These are phyloP conservation scores for Lentithecium fluviatile DNA, from an alignment of 495 filamentous ascomycete species.

Conservation along the genomic window DNA sequence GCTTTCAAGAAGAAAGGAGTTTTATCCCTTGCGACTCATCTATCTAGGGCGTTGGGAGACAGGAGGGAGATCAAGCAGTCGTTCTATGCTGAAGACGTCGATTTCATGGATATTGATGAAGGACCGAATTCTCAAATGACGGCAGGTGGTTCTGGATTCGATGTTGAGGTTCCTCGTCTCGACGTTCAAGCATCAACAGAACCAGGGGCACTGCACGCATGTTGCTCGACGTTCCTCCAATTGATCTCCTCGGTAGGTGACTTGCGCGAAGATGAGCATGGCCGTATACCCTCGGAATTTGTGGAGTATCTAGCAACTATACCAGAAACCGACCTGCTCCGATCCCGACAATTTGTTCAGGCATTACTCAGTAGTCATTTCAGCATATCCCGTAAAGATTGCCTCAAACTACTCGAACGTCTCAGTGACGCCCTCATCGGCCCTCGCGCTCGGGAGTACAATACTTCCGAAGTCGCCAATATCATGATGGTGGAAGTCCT, in stretches of 20 bases:
- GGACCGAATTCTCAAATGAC: slow-evolving; percentile 59
- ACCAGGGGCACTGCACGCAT: slow-evolving; percentile 50
- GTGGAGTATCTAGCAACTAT: slow-evolving; percentile 49
- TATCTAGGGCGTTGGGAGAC: slow-evolving; percentile 47
- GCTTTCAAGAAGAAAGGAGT: slow-evolving; percentile 22
- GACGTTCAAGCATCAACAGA: slow-evolving; percentile 50
- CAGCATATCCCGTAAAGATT: slow-evolving; percentile 3
- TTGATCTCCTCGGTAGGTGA: slow-evolving; percentile 20
- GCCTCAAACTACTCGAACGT: slow-evolving; percentile 48
- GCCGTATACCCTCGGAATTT: slow-evolving; percentile 40
- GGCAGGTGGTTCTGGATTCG: slow-evolving; percentile 40
- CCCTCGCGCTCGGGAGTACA: slow-evolving; percentile 46
- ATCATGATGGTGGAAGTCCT: slow-evolving; percentile 69
- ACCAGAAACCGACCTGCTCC: slow-evolving; percentile 57
- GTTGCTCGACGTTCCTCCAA: slow-evolving; percentile 27
- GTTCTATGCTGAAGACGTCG: slow-evolving; percentile 42
- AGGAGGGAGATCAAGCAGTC: slow-evolving; percentile 40
- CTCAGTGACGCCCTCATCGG: slow-evolving; percentile 60
- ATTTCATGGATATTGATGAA: slow-evolving; percentile 79
- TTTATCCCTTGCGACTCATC: slow-evolving; percentile 13
- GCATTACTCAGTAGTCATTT: slow-evolving; percentile 10
- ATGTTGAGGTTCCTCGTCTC: slow-evolving; percentile 47
- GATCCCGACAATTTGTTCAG: slow-evolving; percentile 52
- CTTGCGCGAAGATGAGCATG: slow-evolving; percentile 2
- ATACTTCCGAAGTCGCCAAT: slow-evolving; percentile 75